Base-by-base conservation (phyloP, 148 eudicot genomes). In the Diospyros lotus region DNA sequence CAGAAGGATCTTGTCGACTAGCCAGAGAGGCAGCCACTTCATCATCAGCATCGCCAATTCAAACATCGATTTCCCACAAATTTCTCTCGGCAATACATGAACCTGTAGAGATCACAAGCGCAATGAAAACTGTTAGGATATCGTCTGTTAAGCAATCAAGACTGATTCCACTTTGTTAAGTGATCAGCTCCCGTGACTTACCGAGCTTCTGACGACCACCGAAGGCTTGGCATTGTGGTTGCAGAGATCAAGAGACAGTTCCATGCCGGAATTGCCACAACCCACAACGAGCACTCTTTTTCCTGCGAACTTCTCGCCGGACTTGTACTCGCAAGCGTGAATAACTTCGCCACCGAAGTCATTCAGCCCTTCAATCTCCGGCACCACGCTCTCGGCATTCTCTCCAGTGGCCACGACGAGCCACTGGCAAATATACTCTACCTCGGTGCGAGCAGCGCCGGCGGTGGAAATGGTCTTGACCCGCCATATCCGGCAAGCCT, bases 261-360 rank as follows among this genome's bases (percentile, higher is more conserved):
- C 98, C 98, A 94, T 94, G 60, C 97, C 98, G 4, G 98, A 94
- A 76, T 94, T 94, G 0, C 98, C 97, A 66, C 97, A 94, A 5
- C 98, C 98, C 14, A 94, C 98, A 2, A 94, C 98, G 13, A 94
- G 79, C 1, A 94, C 97, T 13, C 69, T 75, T 73, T 91, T 81
- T 4, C 98, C 97, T 1, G 55, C 18, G 77, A 77, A 91, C 9
- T 69, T 72, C 54, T 87, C 85, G 2, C 98, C 98, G n/a, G 95
- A 88, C 77, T 86, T 91, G 62, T 94, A 94, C 64, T 91, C 92
- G 9, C 89, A 83, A 14, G 86, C 91, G 42, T 94, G 98, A 4
- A 90, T 58, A 2, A 94, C 95, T 69, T 94, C 90, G 4, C 97
- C 97, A 1, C 61, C 69, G 41, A 94, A 94, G 46, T 84, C 82